These are phyloP conservation scores for Fusarium clavum DNA, from an alignment of 2,329 filamentous ascomycete species.

Conservation along the genomic window DNA sequence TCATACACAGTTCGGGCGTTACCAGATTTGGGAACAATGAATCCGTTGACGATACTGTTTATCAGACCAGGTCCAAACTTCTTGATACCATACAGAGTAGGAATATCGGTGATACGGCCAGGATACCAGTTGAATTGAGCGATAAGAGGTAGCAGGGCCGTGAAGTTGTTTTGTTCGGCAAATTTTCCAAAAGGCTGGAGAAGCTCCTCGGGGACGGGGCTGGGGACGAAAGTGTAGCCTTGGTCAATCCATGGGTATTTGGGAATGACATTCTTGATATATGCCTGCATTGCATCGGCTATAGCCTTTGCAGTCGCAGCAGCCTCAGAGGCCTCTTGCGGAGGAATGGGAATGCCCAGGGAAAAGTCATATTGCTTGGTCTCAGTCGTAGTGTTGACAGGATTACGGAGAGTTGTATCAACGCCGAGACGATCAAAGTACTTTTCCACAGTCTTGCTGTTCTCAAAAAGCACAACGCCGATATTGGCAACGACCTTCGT, in stretches of 20 bases:
- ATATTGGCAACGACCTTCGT: conserved; percentile 27
- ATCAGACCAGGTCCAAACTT: conserved; percentile 31
- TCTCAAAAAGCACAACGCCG: conserved; percentile 28
- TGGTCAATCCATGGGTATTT: conserved; percentile 41
- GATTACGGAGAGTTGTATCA: neutral
- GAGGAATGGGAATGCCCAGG: conserved; percentile 32
- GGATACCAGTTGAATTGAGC: conserved; percentile 36
- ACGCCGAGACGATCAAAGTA: conserved; percentile 32
- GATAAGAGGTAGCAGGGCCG: conserved; percentile 22
- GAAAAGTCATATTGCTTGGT: conserved; percentile 33
- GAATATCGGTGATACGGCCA: conserved; percentile 28
- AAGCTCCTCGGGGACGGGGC: conserved; percentile 35
- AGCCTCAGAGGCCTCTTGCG: neutral
- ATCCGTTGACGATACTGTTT: conserved; percentile 8
- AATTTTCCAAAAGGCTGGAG: conserved; percentile 33
- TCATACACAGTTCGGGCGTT: conserved; percentile 27
- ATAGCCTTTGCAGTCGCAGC: conserved; percentile 5
- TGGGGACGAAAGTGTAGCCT: conserved; percentile 27
- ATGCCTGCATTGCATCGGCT: conserved; percentile 12
- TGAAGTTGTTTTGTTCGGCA: conserved; percentile 30
- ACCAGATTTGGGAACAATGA: conserved; percentile 21
- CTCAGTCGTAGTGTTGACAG: neutral
- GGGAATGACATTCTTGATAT: conserved; percentile 19
- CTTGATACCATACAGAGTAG: conserved; percentile 38
- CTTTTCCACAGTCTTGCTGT: conserved; percentile 23